These are phyloP conservation scores for Prunus fruticosa DNA, from an alignment of 306 rosid genomes.

Conservation along the genomic window DNA sequence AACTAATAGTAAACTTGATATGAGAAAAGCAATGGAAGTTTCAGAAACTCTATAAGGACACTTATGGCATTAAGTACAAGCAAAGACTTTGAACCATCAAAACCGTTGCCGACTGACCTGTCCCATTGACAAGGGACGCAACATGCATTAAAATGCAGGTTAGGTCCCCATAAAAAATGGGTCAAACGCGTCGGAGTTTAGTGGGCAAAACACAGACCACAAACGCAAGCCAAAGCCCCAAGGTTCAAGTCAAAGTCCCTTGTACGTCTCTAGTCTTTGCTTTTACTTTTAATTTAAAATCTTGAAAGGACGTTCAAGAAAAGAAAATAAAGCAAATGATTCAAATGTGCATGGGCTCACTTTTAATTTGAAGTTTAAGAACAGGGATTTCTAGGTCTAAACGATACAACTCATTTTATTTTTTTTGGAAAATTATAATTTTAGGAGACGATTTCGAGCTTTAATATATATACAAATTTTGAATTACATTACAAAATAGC, in stretches of 20 bases:
- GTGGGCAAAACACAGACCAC: conserved; percentile 4
- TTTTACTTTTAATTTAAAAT: not conserved
- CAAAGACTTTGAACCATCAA: conserved; percentile 1
- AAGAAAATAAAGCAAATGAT: no score
- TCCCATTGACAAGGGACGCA: not conserved
- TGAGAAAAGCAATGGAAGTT: not conserved
- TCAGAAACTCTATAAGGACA: not conserved
- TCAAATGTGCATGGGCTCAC: no score
- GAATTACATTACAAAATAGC: no score
- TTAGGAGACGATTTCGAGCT: no score
- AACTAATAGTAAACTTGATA: not conserved
- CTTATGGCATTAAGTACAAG: not conserved
- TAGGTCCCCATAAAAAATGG: not conserved
- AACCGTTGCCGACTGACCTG: not conserved
- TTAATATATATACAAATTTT: no score
- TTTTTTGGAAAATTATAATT: no score
- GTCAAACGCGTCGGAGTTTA: not conserved
- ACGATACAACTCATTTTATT: no score
- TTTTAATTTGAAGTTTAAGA: no score
- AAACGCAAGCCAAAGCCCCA: not conserved
- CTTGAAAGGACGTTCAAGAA: not conserved
- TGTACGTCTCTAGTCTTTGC: not conserved
- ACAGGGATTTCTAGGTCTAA: no score
- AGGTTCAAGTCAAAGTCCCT: not conserved
- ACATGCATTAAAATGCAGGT: not conserved